Base-by-base conservation (phyloP, 129 eudicot species). In the Escallonia herrerae region DNA sequence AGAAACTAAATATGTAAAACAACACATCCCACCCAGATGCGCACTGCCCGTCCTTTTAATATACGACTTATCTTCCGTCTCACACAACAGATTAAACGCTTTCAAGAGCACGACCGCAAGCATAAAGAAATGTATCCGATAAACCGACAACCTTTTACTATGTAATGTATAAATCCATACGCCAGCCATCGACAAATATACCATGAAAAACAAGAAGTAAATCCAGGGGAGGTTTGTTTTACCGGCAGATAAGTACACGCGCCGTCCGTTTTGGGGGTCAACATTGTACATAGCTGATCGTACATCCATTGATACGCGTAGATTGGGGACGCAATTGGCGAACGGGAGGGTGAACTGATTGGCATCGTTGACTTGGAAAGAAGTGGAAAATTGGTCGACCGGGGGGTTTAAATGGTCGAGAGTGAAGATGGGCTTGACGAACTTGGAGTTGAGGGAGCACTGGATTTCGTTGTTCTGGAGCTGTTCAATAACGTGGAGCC, bases 11-110 rank as follows among this genome's bases (percentile, higher is more conserved):
- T 12, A 82, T 72, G 13, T 82, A 82, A 65, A 82, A 82, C 69
- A 82, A 13, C 47, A 82, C 74, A 79, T 82, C 87, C 87, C 87
- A 82, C 2, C 87, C 87, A 65, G n/a, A n/a, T 79, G 84, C 55
- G 87, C 74, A 0, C 71, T 75, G 4, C 87, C 87, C 0, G 87
- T 47, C 46, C 66, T 56, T 68, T 82, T 76, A 3, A 82, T 79
- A 9, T 75, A 82, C 0, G 81, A 72, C 54, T 82, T 82, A 75
- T 82, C 87, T 69, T 82, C 87, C 0, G 87, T 58, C 59, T 82
- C 87, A 11, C 81, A 79, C 9, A 82, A 39, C 11, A 82, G 60
- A 72, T 82, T 79, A 15, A 79, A 59, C 2, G 81, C 80, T 71
- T 80, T 80, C 58, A 80, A 56, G 3, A 80, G 9, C 11, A 80